These are phyloP conservation scores for Macrophomina pseudophaseolina DNA, from an alignment of 2,329 filamentous ascomycete species.

Conservation along the genomic window DNA sequence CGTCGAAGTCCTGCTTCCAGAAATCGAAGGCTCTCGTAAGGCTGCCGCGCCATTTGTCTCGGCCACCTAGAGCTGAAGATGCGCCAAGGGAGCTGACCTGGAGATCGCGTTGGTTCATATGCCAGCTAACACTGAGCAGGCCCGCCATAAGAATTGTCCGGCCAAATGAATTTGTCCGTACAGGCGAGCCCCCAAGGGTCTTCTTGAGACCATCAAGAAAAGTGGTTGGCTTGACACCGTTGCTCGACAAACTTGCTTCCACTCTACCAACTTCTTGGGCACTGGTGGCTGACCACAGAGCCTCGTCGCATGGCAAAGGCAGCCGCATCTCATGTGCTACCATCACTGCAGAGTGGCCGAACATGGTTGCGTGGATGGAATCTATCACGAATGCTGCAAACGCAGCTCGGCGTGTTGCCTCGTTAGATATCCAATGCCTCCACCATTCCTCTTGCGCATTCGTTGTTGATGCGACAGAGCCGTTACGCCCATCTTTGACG, in stretches of 20 bases:
- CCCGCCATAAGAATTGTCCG: constrained; percentile 94
- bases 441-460: constrained; percentile 83
- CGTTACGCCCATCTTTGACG: constrained; percentile 64
- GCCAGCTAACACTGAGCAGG: constrained; percentile 90
- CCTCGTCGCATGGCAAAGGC: constrained; percentile 89
- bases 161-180: constrained; percentile 91
- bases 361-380: constrained; percentile 96
- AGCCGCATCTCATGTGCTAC: constrained; percentile 94
- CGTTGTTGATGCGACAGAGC: constrained; percentile 57
- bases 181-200: constrained; percentile 82
- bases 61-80: constrained; percentile 77
- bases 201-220: constrained; percentile 92
- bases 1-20: constrained; percentile 92
- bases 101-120: constrained; percentile 95
- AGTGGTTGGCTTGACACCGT: constrained; percentile 81
- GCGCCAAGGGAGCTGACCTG: constrained; percentile 89
- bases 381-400: constrained; percentile 96
- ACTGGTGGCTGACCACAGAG: constrained; percentile 88
- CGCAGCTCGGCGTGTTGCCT: constrained; percentile 85
- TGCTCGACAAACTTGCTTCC: constrained; percentile 78
- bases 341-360: constrained; percentile 96
- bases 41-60: constrained; percentile 88
- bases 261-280: constrained; percentile 84
- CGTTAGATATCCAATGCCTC: constrained; percentile 94
- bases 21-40: constrained; percentile 88